phyloP scores from a whole-genome alignment of 805 yeast genomes.

The Metschnikowia lochheadii region DNA sequence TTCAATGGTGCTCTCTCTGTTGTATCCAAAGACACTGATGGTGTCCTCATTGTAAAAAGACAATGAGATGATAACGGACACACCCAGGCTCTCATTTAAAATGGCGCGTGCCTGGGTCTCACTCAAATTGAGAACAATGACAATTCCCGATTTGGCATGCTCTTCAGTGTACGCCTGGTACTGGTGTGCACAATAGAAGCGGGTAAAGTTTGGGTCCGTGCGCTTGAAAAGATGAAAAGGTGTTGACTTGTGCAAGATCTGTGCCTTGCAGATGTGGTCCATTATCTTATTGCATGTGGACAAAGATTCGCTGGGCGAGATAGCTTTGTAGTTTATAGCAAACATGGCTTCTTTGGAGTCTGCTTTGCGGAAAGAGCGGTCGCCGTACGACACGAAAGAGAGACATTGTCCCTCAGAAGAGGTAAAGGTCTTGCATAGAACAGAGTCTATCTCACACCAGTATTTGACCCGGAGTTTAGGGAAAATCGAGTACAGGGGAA shows the following conservation, averaged over 20 bases:
- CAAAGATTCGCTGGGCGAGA: conserved; percentile 7
- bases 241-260: conserved; percentile 68
- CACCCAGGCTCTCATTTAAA: conserved; percentile 31
- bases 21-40: conserved; percentile 11
- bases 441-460: conserved; percentile 61
- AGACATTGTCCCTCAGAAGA: conserved; percentile 22
- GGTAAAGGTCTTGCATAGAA: conserved; percentile 46
- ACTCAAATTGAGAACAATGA: conserved; percentile 59
- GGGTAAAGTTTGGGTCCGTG: conserved; percentile 23
- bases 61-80: conserved; percentile 49
- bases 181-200: conserved; percentile 73
- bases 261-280: conserved; percentile 61
- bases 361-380: conserved; percentile 23
- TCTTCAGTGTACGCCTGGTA: conserved; percentile 48
- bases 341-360: conserved; percentile 17
- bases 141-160: conserved; percentile 56
- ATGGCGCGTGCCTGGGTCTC: conserved; percentile 29
- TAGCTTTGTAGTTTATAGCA: conserved; percentile 27
- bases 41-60: conserved; percentile 32
- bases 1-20: conserved; percentile 13
- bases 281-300: conserved; percentile 39
- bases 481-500: conserved; percentile 43
- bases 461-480: conserved; percentile 67
- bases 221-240: conserved; percentile 82
- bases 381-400: conserved; percentile 25